Conservation (phyloP, 306 rosid genomes). For the Medicago truncatula region DNA sequence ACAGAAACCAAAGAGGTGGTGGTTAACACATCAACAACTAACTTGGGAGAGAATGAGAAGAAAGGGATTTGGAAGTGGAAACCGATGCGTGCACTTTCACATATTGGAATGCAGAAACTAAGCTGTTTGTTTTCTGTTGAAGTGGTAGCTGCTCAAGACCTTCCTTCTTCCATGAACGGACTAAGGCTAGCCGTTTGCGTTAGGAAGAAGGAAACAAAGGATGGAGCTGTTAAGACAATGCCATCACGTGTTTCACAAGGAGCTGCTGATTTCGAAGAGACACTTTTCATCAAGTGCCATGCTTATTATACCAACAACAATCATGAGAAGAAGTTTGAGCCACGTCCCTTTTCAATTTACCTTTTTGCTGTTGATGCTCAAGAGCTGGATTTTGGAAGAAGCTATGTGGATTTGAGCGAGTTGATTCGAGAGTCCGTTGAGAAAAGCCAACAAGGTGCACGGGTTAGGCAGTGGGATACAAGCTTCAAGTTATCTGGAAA, state of each 20-base stretch:
- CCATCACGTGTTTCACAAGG: conserved; percentile 88
- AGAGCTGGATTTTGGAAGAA: conserved; percentile 88
- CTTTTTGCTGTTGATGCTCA: conserved; percentile 84
- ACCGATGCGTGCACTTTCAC: conserved; percentile 88
- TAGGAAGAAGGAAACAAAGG: conserved; percentile 93
- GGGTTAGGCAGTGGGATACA: conserved; percentile 86
- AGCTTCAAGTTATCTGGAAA: conserved; percentile 77
- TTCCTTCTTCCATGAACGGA: conserved; percentile 94
- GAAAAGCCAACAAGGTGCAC: conserved; percentile 63
- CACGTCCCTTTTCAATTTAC: conserved; percentile 82
- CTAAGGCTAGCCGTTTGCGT: conserved; percentile 80
- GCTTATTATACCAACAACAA: conserved; percentile 56
- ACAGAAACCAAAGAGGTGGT: conserved; percentile 48
- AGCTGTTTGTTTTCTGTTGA: conserved; percentile 89
- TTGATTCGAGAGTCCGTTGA: conserved; percentile 78
- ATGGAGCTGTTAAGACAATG: conserved; percentile 94
- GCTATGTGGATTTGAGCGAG: conserved; percentile 69
- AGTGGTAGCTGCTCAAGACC: conserved; percentile 82
- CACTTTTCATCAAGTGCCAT: conserved; percentile 81
- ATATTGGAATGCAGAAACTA: conserved; percentile 81
- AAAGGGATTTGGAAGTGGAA: conserved; percentile 97
- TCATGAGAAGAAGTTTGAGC: conserved; percentile 69
- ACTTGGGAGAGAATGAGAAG: conserved; percentile 52
- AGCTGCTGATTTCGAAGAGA: conserved; percentile 97
- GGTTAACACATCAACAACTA: conserved; percentile 41